Conservation (phyloP, 2,329 filamentous ascomycete species). For the Cladosporium velox region DNA sequence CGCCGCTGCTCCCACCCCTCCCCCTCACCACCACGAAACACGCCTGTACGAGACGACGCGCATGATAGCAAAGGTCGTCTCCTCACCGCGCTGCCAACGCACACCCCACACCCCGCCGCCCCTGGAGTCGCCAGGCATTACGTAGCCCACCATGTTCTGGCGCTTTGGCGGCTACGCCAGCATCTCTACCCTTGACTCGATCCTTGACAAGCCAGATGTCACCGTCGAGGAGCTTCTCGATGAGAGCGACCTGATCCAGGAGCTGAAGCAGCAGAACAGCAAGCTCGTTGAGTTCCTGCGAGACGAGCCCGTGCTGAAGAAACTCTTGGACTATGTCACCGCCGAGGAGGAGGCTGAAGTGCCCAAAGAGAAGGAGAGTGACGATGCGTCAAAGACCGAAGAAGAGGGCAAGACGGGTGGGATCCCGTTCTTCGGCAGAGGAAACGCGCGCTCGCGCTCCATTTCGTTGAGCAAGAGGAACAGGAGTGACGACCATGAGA, state of each 20-base stretch:
- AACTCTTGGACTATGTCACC: slow-evolving; percentile 86
- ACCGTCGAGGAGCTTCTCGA: slow-evolving; percentile 94
- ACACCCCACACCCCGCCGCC: slow-evolving; percentile 13
- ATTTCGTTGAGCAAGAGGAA: slow-evolving; percentile 42
- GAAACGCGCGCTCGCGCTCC: slow-evolving; percentile 45
- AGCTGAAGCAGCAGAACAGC: slow-evolving; percentile 96
- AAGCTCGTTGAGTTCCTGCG: slow-evolving; percentile 96
- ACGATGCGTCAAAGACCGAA: slow-evolving; percentile 52
- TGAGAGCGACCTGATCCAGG: slow-evolving; percentile 93
- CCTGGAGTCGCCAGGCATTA: slow-evolving; percentile 18
- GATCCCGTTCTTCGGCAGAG: slow-evolving; percentile 50
- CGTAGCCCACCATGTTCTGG: slow-evolving; percentile 85
- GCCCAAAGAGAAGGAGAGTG: slow-evolving; percentile 37
- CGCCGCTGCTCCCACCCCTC: slow-evolving; percentile 10
- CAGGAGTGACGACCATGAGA: slow-evolving; percentile 43
- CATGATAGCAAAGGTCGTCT: slow-evolving; percentile 15
- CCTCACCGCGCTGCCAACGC: slow-evolving; percentile 17
- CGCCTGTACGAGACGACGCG: slow-evolving; percentile 11
- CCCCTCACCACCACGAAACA: slow-evolving; percentile 5
- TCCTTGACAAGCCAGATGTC: slow-evolving; percentile 94
- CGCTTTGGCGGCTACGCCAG: slow-evolving; percentile 98
- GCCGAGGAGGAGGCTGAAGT: slow-evolving; percentile 66
- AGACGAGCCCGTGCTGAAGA: slow-evolving; percentile 80
- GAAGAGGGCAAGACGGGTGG: slow-evolving; percentile 46
- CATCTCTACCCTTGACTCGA: slow-evolving; percentile 92